Evolutionary conservation across 2,329 filamentous ascomycete genomes (phyloP), one percentile per base, ranked within the genome.

Genomic region (Sordariomycetes sp.): DNA sequence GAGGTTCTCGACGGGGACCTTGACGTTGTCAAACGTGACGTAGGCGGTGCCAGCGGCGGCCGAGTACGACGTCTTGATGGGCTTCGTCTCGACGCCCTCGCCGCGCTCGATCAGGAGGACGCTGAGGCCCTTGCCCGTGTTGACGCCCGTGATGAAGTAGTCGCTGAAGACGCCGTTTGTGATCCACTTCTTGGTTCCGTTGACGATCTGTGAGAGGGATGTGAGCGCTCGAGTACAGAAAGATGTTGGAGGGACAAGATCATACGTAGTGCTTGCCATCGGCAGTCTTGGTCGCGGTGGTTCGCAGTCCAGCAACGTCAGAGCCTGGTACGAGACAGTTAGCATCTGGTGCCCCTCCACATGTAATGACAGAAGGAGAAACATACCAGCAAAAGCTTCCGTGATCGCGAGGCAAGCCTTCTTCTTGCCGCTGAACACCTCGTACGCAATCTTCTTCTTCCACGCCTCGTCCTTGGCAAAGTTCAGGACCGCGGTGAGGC

Each of bases 321-420:
- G 70, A 72, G 20, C 56, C 54, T 55, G 25, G 24, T 32, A 32
- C 3, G 28, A 50, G 35, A 48, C 17, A 32, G 28, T 50, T 32
- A 55, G 54, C 54, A 20, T 45, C n/a, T 3, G n/a, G 39, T 3
- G 39, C n/a, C 13, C n/a, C 7, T n/a, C 39, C 13, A n/a, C 39
- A 7, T 45, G 8, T 45, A 8, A 3, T 15, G 13, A 17, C 10
- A 48, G 22, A 1, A 20, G 4, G 20, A 17, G 28, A n/a, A n/a
- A 50, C 54, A 81, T 86, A 15, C 89, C 89, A 17, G 89, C 89
- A 70, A 95, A 94, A 0, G 90, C 89, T 71, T 95, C 90, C 1
- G 89, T 94, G 65, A 95, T 90, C 56, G 89, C 89, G 2, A 95
- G 76, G 66, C 86, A 92, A 67, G 94, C 89, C 77, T 91, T 91